Evolutionary conservation across 2,329 filamentous ascomycete species (phyloP).

Genomic region (Colletotrichum chrysophilum): DNA sequence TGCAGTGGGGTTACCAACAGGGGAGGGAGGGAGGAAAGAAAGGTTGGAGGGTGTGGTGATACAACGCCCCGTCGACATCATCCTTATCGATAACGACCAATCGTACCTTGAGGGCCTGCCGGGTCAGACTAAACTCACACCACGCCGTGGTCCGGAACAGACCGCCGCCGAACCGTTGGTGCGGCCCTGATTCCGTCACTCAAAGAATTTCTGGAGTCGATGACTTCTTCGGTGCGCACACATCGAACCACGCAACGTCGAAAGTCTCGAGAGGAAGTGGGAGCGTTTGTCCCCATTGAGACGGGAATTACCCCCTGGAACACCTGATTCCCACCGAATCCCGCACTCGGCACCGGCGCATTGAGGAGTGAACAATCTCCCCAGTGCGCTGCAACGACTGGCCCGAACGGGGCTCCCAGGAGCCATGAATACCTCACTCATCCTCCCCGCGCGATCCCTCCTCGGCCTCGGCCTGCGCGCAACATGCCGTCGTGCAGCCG

Average conservation of each 20-base stretch:
- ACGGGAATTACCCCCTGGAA: neutral
- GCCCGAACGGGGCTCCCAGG: neutral
- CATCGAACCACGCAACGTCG: constrained; percentile 1
- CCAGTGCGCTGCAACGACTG: constrained; percentile 8
- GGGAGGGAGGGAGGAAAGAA: neutral
- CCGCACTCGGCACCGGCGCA: constrained; percentile 1
- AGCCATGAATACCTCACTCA: constrained; percentile 22
- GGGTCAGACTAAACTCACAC: neutral
- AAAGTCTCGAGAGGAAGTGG: neutral
- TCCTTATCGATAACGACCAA: neutral
- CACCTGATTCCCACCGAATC: neutral
- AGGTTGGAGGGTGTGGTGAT: neutral
- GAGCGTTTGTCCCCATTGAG: neutral
- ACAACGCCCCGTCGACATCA: neutral
- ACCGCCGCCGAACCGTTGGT: neutral
- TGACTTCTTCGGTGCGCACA: neutral
- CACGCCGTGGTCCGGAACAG: neutral
- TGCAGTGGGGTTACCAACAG: neutral
- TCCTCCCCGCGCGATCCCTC: constrained; percentile 17
- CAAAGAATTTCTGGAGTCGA: constrained; percentile 4
- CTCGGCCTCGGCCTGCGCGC: constrained; percentile 11
- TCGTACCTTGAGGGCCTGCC: neutral
- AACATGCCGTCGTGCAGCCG: too few relatives aligned
- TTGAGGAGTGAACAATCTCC: constrained; percentile 7
- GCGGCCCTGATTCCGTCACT: neutral